Base-by-base conservation (phyloP, 345 rosid species). In the Salix udensis region DNA sequence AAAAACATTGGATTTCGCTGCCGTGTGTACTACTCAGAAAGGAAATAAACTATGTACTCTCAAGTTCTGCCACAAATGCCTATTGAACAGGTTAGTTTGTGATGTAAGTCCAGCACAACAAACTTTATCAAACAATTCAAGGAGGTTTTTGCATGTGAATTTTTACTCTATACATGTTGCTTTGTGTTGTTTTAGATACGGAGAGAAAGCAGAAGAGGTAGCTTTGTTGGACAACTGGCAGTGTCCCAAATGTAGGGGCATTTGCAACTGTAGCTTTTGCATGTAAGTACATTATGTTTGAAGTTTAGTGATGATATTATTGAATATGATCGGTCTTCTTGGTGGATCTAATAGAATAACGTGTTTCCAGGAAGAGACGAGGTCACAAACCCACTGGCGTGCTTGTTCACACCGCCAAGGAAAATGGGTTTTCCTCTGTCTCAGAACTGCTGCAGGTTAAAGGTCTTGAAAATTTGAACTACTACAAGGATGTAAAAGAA, bases 231-330 rank as follows among this genome's bases (percentile, higher is more conserved):
- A 68, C 40, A 81, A 85, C 67, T 96, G 99, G 99, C 69, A 71
- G 42, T 96, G 99, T 65, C 97, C 92, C 40, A 96, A 82, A 77
- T 96, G 99, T 75, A 88, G 86, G 58, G 97, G 86, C 71, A 85
- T 84, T 13, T 96, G 99, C 85, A 96, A 91, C 65, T 96, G 99
- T 82, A 96, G 98, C 78, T 31, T 21, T 1, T 96, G 99, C 89
- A 89, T 77, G 99, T 93, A 72, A 88, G 89, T 76, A 40, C 60
- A 69, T 40, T 30, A 66, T n/a, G 21, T 62, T 4, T 13, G 44
- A 3, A 36, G 66, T 76, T 58, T 70, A 48, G 62, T 50, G 53
- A 44, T 70, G 23, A 6, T 37, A 15, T 78, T 76, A 36, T 68
- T 13, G 15, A 23, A 58, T 58, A n/a, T 70, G 71, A 39, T 44